Evolutionary conservation across 2,329 filamentous ascomycete genomes (phyloP).

Genomic region (Escovopsis sp.): DNA sequence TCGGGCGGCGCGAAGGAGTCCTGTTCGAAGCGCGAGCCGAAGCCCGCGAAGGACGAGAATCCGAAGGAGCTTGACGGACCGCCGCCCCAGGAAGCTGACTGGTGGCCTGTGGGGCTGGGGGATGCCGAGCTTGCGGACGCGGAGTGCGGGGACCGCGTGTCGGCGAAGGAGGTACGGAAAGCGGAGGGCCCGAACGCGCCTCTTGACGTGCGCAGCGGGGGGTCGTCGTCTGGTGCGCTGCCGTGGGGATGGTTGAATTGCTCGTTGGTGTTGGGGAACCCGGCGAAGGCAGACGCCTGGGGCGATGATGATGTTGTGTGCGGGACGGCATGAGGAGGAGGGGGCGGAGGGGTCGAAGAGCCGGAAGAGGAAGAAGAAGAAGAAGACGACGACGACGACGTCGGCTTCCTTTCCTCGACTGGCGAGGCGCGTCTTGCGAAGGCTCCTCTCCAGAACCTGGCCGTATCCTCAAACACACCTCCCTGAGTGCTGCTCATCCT

Average conservation of each 20-base stretch:
- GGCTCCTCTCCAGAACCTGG: slow-evolving; percentile 1
- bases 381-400: background rate
- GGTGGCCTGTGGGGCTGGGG: no score
- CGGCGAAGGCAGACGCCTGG: background rate
- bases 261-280: background rate
- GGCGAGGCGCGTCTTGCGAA: background rate
- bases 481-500: no score
- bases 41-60: background rate
- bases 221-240: background rate
- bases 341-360: no score
- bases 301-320: background rate
- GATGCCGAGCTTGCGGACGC: no score
- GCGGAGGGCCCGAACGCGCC: background rate
- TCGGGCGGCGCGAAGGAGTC: slow-evolving; percentile 1
- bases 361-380: background rate
- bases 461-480: no score
- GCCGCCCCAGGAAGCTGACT: no score
- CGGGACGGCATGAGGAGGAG: background rate
- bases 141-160: no score
- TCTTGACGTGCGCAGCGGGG: background rate
- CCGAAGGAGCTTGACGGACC: no score
- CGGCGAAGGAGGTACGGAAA: background rate
- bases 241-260: background rate
- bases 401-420: background rate
- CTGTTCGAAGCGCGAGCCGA: slow-evolving; percentile 1